These are phyloP conservation scores for Hemerocallis citrina DNA, from an alignment of 106 monocot genomes.

Conservation along the genomic window DNA sequence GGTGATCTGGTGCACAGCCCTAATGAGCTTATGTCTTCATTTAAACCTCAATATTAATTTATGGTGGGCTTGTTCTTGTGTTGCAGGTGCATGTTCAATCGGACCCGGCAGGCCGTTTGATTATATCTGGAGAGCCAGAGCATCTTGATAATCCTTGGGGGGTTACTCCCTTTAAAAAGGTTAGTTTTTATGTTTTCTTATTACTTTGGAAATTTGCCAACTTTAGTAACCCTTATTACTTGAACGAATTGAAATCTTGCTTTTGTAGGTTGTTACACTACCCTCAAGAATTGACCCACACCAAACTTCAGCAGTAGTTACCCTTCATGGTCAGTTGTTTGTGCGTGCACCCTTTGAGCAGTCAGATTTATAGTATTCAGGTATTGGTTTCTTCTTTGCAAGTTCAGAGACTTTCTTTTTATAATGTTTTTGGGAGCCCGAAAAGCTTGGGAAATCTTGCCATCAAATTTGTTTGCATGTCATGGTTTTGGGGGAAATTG, in stretches of 20 bases:
- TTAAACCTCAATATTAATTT: too few species aligned
- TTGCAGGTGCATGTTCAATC: conserved; percentile 77
- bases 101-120: conserved; percentile 66
- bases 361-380: conserved; percentile 15
- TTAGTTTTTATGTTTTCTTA: not conserved
- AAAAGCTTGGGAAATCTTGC: not conserved
- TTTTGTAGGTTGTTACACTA: conserved; percentile 58
- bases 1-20: too few species aligned
- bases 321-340: conserved; percentile 70
- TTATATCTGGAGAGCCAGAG: conserved; percentile 76
- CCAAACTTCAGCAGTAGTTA: conserved; percentile 74
- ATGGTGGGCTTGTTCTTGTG: not conserved
- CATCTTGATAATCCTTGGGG: conserved; percentile 85
- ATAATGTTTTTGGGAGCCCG: not conserved
- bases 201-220: not conserved
- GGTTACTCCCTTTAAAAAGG: conserved; percentile 78
- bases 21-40: too few species aligned
- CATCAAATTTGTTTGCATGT: not conserved
- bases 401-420: not conserved
- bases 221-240: not conserved
- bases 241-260: not conserved
- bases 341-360: conserved; percentile 63
- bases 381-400: not conserved
- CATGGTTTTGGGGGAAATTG: not conserved
- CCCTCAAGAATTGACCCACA: conserved; percentile 67